These are phyloP conservation scores for Penicillium ochrochloron DNA, from an alignment of 495 filamentous ascomycete genomes.

Conservation along the genomic window DNA sequence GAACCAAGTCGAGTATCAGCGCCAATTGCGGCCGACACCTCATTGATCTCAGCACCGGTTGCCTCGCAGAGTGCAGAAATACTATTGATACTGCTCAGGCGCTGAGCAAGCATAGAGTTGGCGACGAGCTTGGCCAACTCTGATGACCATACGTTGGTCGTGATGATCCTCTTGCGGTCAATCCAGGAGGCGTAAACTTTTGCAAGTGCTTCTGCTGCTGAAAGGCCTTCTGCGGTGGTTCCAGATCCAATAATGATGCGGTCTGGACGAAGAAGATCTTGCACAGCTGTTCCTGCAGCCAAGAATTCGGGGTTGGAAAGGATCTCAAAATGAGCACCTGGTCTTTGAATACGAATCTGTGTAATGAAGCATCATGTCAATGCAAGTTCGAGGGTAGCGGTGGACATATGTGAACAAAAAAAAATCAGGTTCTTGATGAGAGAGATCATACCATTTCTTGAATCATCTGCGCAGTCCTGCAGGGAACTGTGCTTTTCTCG, in stretches of 20 bases:
- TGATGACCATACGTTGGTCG: slow-evolving; percentile 74
- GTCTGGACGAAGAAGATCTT: slow-evolving; percentile 68
- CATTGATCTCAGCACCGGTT: slow-evolving; percentile 72
- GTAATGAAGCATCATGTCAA: neutral
- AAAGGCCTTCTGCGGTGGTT: slow-evolving; percentile 53
- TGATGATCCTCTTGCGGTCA: slow-evolving; percentile 62
- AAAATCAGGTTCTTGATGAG: neutral
- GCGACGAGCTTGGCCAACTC: slow-evolving; percentile 78
- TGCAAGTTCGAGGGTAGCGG: neutral
- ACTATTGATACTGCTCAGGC: slow-evolving; percentile 80
- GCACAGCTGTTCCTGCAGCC: slow-evolving; percentile 74
- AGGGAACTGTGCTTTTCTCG: slow-evolving; percentile 81
- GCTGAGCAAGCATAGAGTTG: slow-evolving; percentile 79
- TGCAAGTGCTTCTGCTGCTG: slow-evolving; percentile 63
- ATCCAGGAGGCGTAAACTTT: slow-evolving; percentile 73
- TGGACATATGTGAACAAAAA: neutral
- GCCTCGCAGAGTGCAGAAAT: slow-evolving; percentile 77
- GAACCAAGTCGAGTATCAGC: slow-evolving; percentile 69
- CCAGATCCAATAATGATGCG: slow-evolving; percentile 75
- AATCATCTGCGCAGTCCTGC: slow-evolving; percentile 70
- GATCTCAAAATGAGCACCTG: slow-evolving; percentile 70
- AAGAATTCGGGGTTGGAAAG: slow-evolving; percentile 84
- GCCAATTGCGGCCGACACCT: slow-evolving; percentile 69
- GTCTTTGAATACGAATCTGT: slow-evolving; percentile 21
- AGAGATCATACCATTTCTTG: slow-evolving; percentile 59